A percentile compares a stretch with the other conserved stretches of the same genome.
Evolutionary conservation across 192 early-diverging fungal genomes (phyloP).

Genomic region (Umbelopsis vinacea): DNA sequence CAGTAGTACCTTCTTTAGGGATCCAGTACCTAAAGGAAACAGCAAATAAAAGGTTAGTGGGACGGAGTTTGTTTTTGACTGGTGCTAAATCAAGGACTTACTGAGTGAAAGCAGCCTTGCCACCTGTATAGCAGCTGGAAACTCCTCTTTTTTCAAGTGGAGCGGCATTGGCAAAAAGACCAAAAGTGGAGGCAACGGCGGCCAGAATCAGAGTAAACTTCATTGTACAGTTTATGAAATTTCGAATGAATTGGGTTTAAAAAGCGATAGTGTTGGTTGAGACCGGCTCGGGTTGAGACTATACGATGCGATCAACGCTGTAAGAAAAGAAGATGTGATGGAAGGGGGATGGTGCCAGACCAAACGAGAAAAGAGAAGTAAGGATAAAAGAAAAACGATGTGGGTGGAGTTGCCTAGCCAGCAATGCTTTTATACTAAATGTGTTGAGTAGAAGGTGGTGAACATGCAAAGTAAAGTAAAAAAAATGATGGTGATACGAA

Average conservation of each 20-base stretch:
- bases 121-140: slow-evolving; percentile 9
- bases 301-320: not conserved
- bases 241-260: not conserved
- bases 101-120: slow-evolving; percentile 14
- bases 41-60: not conserved
- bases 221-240: not conserved
- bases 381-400: not conserved
- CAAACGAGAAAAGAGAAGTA: not conserved
- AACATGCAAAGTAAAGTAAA: too few species aligned
- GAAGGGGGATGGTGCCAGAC: slow-evolving; percentile 15
- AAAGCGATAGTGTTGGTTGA: not conserved
- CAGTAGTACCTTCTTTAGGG: slow-evolving; percentile 23
- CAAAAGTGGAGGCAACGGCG: slow-evolving; percentile 14
- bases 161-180: not conserved
- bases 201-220: not conserved
- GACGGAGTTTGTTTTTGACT: not conserved
- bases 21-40: slow-evolving; percentile 24
- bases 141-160: slow-evolving; percentile 15
- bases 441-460: not conserved
- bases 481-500: not conserved
- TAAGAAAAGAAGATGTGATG: not conserved
- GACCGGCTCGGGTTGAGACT: slow-evolving; percentile 3
- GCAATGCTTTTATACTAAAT: not conserved
- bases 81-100: not conserved
- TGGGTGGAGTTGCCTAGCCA: not conserved